These are phyloP conservation scores for Stagonosporopsis tanaceti DNA, from an alignment of 2,329 filamentous ascomycete genomes.

Conservation along the genomic window DNA sequence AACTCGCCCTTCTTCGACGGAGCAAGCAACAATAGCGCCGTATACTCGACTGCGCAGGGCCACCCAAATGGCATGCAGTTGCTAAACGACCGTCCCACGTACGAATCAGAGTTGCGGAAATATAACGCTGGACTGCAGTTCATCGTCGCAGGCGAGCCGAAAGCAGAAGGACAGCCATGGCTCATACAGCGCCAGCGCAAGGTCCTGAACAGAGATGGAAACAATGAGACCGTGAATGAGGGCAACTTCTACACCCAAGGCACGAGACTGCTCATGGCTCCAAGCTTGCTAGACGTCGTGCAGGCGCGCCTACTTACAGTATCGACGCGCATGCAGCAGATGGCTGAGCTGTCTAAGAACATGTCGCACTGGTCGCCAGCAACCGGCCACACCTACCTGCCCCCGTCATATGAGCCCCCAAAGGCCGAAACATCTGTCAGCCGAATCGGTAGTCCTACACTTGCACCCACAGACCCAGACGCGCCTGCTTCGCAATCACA, in stretches of 20 bases:
- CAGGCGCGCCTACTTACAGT: conserved; percentile 63
- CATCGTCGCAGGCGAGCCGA: conserved; percentile 65
- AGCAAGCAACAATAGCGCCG: conserved; percentile 65
- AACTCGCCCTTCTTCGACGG: conserved; percentile 70
- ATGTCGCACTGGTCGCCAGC: conserved; percentile 66
- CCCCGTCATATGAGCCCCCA: conserved; percentile 54
- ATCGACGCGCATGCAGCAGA: conserved; percentile 63
- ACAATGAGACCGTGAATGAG: conserved; percentile 60
- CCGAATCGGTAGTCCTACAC: conserved; percentile 42
- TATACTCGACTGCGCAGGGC: conserved; percentile 60
- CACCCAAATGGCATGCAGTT: conserved; percentile 59
- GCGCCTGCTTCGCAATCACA: conserved; percentile 32
- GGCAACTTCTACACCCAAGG: conserved; percentile 69
- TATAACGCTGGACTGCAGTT: conserved; percentile 65
- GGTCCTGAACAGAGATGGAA: conserved; percentile 50
- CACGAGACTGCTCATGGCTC: conserved; percentile 68
- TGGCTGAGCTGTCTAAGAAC: conserved; percentile 61
- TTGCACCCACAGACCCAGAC: conserved; percentile 38
- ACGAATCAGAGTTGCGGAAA: conserved; percentile 63
- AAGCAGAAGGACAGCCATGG: conserved; percentile 63
- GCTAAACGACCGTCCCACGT: conserved; percentile 62
- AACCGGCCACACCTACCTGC: conserved; percentile 66
- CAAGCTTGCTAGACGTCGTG: conserved; percentile 66
- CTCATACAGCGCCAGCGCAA: conserved; percentile 66
- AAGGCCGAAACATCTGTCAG: conserved; percentile 39